A percentile compares a stretch with the other conserved stretches of the same genome.
Conservation (phyloP, 2,329 filamentous ascomycete species). For the Fusarium buharicum region DNA sequence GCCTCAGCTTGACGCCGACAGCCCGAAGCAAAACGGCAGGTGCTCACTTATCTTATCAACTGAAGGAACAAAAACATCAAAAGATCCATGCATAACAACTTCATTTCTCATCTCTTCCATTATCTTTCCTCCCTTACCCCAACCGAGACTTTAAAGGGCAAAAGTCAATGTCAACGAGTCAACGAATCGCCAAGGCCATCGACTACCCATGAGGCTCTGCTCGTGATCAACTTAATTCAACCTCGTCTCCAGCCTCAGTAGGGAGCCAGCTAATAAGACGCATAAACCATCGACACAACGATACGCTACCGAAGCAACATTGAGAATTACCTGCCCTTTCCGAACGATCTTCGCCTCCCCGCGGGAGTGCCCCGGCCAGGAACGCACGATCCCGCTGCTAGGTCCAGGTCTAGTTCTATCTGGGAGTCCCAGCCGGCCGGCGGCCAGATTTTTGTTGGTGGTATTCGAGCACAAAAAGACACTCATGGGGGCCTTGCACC, state of each 20-base stretch:
- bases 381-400: slow-evolving; percentile 31
- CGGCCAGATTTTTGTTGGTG: slow-evolving; percentile 24
- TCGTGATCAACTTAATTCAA: slow-evolving; percentile 16
- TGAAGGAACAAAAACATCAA: slow-evolving; percentile 1
- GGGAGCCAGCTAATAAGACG: not conserved
- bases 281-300: slow-evolving; percentile 20
- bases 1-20: slow-evolving; percentile 14
- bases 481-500: slow-evolving; percentile 3
- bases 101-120: slow-evolving; percentile 1
- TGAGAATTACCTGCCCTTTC: slow-evolving; percentile 22
- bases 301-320: slow-evolving; percentile 7
- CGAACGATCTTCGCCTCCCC: slow-evolving; percentile 23
- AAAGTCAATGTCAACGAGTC: not conserved
- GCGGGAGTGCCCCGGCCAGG: slow-evolving; percentile 27
- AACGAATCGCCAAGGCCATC: not conserved
- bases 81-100: slow-evolving; percentile 9
- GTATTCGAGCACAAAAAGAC: slow-evolving; percentile 9
- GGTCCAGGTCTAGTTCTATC: slow-evolving; percentile 9
- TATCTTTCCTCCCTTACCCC: not conserved
- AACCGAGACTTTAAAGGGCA: not conserved
- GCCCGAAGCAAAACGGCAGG: slow-evolving; percentile 1
- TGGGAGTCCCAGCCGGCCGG: slow-evolving; percentile 19
- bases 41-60: slow-evolving; percentile 16
- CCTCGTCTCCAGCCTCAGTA: slow-evolving; percentile 1
- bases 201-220: slow-evolving; percentile 23